Base-by-base conservation (phyloP, 352 stramenopile genomes). In the Blastocystis hominis region DNA sequence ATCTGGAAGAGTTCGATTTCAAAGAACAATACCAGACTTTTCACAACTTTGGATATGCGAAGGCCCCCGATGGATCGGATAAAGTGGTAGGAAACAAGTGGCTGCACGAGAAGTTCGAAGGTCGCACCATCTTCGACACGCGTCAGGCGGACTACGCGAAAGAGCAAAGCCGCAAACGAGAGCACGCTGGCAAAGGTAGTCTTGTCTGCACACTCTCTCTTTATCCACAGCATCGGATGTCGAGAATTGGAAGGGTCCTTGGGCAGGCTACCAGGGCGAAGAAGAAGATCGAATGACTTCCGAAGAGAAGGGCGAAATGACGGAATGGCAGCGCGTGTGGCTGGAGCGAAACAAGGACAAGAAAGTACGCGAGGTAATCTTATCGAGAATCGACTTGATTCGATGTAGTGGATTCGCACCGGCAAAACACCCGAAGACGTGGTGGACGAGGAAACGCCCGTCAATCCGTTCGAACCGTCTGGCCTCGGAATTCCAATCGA, bases 221-320 rank as follows among this genome's bases (percentile, higher is more conserved):
- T 76, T 7, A 86, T 42, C 7, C 13, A 1, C 53, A 86, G 76
- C 63, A 9, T 61, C 40, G 1, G 76, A 86, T 34, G 76, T 86
- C 15, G 40, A 78, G 9, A 61, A 61, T 17, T 86, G 63, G 59
- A 72, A 76, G 59, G 76, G 76, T 2, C 76, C 76, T n/a, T 86
- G 76, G 76, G 76, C 76, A 42, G 59, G 59, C 34, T 86, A 86
- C 50, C 17, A 61, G 36, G 76, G 76, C 53, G 76, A 86, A 78
- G 54, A 78, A 38, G 76, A 75, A 24, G 70, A 80, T 36, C 42
- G 44, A 20, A 80, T 80, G 70, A 80, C 70, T 20, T 64, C 42
- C 10, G 70, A 80, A 61, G 76, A 86, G 63, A 78, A 86, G 76
- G 76, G 76, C n/a, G 76, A 86, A 38, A 86, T 86, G 76, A 86